Conservation (phyloP, 1,284 basidiomycete genomes). For the Xerocomus nothofagi region DNA sequence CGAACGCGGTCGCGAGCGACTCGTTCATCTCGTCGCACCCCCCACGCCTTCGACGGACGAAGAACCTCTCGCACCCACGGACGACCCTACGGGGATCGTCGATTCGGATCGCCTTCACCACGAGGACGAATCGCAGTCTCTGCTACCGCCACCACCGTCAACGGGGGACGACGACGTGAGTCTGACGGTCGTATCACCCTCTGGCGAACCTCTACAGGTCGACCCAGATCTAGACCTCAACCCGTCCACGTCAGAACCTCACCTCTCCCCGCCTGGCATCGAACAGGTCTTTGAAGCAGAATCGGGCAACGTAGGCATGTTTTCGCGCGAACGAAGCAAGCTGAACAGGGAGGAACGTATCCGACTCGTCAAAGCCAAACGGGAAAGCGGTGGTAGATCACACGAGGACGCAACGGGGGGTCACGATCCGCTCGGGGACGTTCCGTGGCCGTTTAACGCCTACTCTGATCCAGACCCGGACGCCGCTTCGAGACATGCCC, state of each 20-base stretch:
- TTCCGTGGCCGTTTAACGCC: neutral
- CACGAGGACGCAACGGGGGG: no score
- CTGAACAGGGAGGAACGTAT: conserved; percentile 74
- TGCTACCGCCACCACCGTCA: neutral
- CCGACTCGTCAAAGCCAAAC: conserved; percentile 52
- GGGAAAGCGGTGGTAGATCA: conserved; percentile 47
- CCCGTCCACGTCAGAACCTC: conserved; percentile 46
- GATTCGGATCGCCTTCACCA: neutral
- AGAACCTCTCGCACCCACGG: neutral
- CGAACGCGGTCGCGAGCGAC: conserved; percentile 67
- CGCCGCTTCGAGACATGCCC: neutral
- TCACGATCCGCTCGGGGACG: neutral
- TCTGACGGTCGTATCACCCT: conserved; percentile 10
- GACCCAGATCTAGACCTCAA: conserved; percentile 33
- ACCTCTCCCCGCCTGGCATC: conserved; percentile 59
- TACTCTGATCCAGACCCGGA: neutral
- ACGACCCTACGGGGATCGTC: neutral
- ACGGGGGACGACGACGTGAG: neutral
- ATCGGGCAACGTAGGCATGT: conserved; percentile 40
- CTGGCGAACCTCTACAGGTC: conserved; percentile 5
- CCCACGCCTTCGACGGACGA: conserved; percentile 35
- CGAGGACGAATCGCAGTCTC: no score
- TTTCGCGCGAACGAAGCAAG: conserved; percentile 57
- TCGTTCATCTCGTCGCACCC: conserved; percentile 58
- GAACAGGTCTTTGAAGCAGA: conserved; percentile 80